phyloP scores from a whole-genome alignment of 2,329 filamentous ascomycete species.

The Coleophoma crateriformis region DNA sequence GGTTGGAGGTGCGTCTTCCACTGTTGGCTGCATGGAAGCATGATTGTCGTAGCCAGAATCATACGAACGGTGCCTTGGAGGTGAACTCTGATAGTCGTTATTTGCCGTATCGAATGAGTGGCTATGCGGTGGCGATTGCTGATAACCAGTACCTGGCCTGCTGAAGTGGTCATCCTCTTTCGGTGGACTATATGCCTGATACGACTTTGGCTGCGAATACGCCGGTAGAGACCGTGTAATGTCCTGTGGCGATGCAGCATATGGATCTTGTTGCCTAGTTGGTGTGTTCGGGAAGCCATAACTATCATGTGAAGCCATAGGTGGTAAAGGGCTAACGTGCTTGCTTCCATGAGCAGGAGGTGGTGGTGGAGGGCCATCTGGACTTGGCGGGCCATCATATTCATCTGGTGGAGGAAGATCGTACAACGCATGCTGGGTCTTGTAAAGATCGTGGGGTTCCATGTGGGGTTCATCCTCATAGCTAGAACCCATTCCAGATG shows the following conservation, averaged over 20 bases:
- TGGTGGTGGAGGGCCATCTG: constrained; percentile 26
- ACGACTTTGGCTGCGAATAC: constrained; percentile 18
- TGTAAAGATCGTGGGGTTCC: constrained; percentile 17
- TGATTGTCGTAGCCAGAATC: constrained; percentile 28
- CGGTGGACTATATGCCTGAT: constrained; percentile 21
- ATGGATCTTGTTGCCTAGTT: constrained; percentile 9
- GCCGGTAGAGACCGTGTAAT: constrained; percentile 18
- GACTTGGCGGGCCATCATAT: constrained; percentile 23
- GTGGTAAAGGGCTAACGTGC: constrained; percentile 16
- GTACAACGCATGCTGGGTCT: constrained; percentile 16
- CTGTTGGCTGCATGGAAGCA: constrained; percentile 38
- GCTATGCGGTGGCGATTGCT: not conserved
- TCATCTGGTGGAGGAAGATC: constrained; percentile 21
- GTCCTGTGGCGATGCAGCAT: constrained; percentile 14
- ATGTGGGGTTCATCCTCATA: constrained; percentile 11
- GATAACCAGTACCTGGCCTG: constrained; percentile 8
- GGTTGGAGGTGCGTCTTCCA: constrained; percentile 34
- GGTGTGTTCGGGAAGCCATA: constrained; percentile 15
- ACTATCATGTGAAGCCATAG: constrained; percentile 12
- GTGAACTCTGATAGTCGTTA: constrained; percentile 20
- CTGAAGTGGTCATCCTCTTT: constrained; percentile 16
- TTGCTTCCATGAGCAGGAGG: constrained; percentile 24
- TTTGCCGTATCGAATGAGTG: constrained; percentile 2
- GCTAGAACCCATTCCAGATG: constrained; percentile 5
- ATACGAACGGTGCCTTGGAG: constrained; percentile 26